Evolutionary conservation across 1,139 yeast species (phyloP), one percentile per base, ranked within the genome.

Genomic region (Blastobotrys buckinghamii): DNA sequence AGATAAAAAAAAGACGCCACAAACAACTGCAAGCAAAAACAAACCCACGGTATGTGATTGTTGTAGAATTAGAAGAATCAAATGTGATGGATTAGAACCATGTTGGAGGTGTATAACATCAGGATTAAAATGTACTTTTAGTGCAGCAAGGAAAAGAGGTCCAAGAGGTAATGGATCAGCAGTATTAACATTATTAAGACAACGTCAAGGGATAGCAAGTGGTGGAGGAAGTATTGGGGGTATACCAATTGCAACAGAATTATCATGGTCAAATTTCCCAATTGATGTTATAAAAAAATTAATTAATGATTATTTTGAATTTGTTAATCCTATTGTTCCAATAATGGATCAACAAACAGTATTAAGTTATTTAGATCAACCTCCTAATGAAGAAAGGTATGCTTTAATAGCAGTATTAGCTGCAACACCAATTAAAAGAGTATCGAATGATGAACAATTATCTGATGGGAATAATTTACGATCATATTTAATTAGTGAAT

Each of bases 281-380:
- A 34, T 33, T 37, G 50, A 44, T 7, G 41, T 33, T 6, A 42
- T 49, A 13, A 15, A 15, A 13, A 36, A 42, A 15, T 45, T 51
- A 17, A 39, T 48, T 16, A 47, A 40, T 27, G 54, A 53, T 7
- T 51, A 51, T 42, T 51, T 51, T 41, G 49, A 50, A 15, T 50
- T 48, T 35, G 50, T 51, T 34, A 51, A 51, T 41, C 54, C 54
- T n/a, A 51, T 51, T 33, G 54, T 51, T 15, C 54, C 54, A 5
- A 50, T 51, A 4, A 40, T 51, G 42, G 48, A 48, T 26, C 13
- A 47, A 12, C 33, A 42, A 10, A 24, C 24, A 38, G 44, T 46
- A 33, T 16, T 47, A 20, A 35, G 30, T 6, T 44, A 38, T 20
- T 43, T 51, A 13, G 35, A 46, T 13, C 29, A 37, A 27, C 44